Evolutionary conservation across 2,329 filamentous ascomycete species (phyloP), one percentile per base, ranked within the genome.

Genomic region (Rosellinia necatrix): DNA sequence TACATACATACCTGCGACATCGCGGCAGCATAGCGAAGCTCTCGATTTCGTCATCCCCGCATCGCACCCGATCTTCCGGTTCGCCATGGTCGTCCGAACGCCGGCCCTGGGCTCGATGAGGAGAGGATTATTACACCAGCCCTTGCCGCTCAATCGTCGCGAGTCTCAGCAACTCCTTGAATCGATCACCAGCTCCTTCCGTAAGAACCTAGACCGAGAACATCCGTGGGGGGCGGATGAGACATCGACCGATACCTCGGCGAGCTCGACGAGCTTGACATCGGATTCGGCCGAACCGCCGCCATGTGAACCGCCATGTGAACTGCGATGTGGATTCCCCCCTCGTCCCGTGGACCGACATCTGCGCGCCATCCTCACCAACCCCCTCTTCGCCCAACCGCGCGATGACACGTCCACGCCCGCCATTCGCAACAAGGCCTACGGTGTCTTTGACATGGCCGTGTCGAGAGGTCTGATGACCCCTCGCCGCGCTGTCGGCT

Each of bases 401-500:
- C 57, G 58, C 15, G 30, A 57, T 42, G 46, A 42, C 30, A 30
- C 29, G 3, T 57, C 64, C 55, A 59, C 44, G 69, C 41, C 7
- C n/a, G 17, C 53, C n/a, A 42, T 71, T 25, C 35, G n/a, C 37
- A 76, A 80, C 42, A 76, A 80, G 38, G 81, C 79, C 3, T 79
- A 82, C 72, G 75, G 80, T 34, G 75, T 85, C 3, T 86, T 86
- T 56, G 77, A 83, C 59, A 74, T 77, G 53, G 83, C 82, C 15
- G 81, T 82, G 2, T 75, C 79, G 10, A 76, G 75, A 64, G 81
- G 81, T 32, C 74, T 85, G 62, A 84, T 86, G 82, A 84, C 76
- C 3, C 66, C 77, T 1, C 72, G 74, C 34, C 76, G 80, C 1
- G 83, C 83, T 0, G 77, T 77, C 1, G 83, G 83, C 10, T 84